Evolutionary conservation across 768 basidiomycete species (phyloP).

Genomic region (Lentinula raphanica): DNA sequence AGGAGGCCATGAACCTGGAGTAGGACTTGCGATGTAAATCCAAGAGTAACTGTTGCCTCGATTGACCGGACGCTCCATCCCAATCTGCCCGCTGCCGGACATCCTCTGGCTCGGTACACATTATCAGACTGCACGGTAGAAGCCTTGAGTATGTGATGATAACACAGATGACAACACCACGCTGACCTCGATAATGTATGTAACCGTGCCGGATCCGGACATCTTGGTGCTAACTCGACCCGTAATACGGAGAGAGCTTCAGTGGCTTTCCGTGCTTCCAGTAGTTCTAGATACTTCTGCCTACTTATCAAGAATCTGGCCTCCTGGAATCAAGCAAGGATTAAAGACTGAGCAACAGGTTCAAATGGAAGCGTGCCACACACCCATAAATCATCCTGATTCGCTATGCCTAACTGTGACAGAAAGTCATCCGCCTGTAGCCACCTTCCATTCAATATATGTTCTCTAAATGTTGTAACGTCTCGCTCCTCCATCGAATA

Average conservation of each 20-base stretch:
- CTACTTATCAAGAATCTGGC: conserved; percentile 84
- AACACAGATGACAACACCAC: conserved; percentile 11
- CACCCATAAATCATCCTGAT: conserved; percentile 69
- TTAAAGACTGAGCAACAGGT: conserved; percentile 3
- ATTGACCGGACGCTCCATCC: conserved; percentile 84
- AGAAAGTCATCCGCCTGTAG: conserved; percentile 68
- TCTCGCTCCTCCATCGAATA: conserved; percentile 76
- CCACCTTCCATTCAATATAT: conserved; percentile 81
- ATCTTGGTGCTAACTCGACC: conserved; percentile 80
- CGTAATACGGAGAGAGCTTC: conserved; percentile 82
- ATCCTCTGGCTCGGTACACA: conserved; percentile 86
- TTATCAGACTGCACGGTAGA: conserved; percentile 63
- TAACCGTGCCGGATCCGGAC: conserved; percentile 73
- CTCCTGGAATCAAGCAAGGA: conserved; percentile 42
- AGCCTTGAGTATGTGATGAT: conserved; percentile 13
- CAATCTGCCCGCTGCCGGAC: conserved; percentile 75
- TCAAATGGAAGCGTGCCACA: conserved; percentile 17
- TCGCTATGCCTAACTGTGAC: conserved; percentile 59
- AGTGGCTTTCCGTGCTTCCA: conserved; percentile 77
- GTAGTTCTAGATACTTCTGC: conserved; percentile 93
- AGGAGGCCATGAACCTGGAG: neutral
- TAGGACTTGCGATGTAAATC: conserved; percentile 70
- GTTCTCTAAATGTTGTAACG: conserved; percentile 75
- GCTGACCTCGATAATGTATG: conserved; percentile 82
- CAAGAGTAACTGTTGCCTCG: conserved; percentile 69